phyloP scores from a whole-genome alignment of 1,284 basidiomycete genomes.

The Ceratobasidium papillatum region DNA sequence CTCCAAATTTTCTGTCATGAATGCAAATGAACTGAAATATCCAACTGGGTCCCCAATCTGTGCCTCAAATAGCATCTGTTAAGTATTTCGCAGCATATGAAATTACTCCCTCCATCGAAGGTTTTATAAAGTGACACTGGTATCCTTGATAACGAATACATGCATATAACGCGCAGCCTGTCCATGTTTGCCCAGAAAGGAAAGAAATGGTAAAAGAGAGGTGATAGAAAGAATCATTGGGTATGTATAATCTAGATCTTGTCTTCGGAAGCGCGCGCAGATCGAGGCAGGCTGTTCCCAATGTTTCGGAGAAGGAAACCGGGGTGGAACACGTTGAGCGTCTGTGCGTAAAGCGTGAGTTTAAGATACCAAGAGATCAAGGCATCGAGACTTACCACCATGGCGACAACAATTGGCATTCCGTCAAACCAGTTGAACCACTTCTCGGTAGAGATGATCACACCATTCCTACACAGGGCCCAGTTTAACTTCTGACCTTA shows the following conservation, averaged over 20 bases:
- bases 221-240: not conserved
- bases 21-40: too few species aligned
- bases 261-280: not conserved
- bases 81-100: too few species aligned
- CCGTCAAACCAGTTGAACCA: conserved; percentile 41
- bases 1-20: too few species aligned
- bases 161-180: not conserved
- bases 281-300: not conserved
- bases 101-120: too few species aligned
- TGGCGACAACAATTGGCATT: conserved; percentile 31
- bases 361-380: not conserved
- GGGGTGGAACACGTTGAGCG: conserved; percentile 43
- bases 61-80: too few species aligned
- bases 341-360: not conserved
- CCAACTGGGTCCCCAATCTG: too few species aligned
- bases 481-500: not conserved
- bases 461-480: conserved; percentile 30
- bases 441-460: conserved; percentile 35
- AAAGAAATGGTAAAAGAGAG: not conserved
- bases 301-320: conserved; percentile 23
- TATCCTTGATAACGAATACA: not conserved
- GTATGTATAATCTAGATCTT: not conserved
- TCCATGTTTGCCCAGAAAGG: not conserved
- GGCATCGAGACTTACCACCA: not conserved
- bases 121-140: too few species aligned